Evolutionary conservation across 495 filamentous ascomycete species (phyloP).

Genomic region (Talaromyces borbonicus): DNA sequence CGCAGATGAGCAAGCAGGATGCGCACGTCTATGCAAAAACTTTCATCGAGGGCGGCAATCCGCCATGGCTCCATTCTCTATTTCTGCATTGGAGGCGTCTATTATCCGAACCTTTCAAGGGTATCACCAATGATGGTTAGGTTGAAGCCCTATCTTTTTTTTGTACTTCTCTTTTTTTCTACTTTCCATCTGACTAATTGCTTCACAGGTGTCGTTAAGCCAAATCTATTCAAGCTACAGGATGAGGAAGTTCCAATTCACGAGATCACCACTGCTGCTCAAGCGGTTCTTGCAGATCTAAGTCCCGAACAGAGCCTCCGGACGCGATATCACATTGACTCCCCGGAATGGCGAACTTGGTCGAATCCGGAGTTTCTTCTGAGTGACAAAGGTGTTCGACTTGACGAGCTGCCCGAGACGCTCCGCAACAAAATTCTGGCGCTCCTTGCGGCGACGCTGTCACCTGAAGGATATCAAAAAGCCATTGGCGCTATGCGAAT

Average conservation of each 20-base stretch:
- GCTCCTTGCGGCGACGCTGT: slow-evolving; percentile 48
- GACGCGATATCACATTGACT: slow-evolving; percentile 52
- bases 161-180: not conserved
- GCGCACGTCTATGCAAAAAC: slow-evolving; percentile 52
- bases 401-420: slow-evolving; percentile 43
- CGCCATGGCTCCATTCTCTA: slow-evolving; percentile 59
- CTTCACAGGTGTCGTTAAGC: slow-evolving; percentile 39
- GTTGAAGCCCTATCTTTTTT: too few relatives aligned
- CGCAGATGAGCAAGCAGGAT: slow-evolving; percentile 50
- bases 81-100: slow-evolving; percentile 59
- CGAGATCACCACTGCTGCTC: slow-evolving; percentile 40
- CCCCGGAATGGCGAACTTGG: slow-evolving; percentile 63
- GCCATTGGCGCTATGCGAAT: slow-evolving; percentile 60
- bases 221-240: slow-evolving; percentile 46
- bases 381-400: slow-evolving; percentile 50
- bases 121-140: slow-evolving; percentile 57
- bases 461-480: slow-evolving; percentile 60
- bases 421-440: slow-evolving; percentile 40
- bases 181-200: slow-evolving; percentile 8
- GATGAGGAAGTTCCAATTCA: slow-evolving; percentile 53
- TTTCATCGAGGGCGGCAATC: slow-evolving; percentile 47
- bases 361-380: slow-evolving; percentile 66
- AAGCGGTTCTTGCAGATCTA: slow-evolving; percentile 31
- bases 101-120: slow-evolving; percentile 59
- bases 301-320: slow-evolving; percentile 35